phyloP scores from a whole-genome alignment of 2,329 filamentous ascomycete genomes.

The Penicillium sp. region DNA sequence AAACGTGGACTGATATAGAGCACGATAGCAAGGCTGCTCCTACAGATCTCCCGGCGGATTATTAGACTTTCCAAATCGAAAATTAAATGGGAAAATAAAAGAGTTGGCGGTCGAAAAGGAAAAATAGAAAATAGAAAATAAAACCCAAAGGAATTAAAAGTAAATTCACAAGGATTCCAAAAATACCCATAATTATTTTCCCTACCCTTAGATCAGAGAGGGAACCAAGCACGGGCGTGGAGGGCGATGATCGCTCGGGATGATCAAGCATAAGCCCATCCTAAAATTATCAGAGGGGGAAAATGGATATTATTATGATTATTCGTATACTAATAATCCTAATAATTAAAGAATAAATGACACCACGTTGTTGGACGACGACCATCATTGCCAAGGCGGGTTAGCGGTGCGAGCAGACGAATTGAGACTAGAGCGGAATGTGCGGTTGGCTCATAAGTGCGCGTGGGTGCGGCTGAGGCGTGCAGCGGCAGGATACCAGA shows the following conservation, averaged over 20 bases:
- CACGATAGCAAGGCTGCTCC: constrained; percentile 18
- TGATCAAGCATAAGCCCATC: constrained; percentile 26
- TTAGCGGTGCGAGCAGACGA: constrained; percentile 4
- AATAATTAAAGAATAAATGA: background rate
- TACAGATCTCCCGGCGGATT: constrained; percentile 27
- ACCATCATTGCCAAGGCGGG: constrained; percentile 2
- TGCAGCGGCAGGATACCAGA: background rate
- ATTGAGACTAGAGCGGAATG: background rate
- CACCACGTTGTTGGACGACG: constrained; percentile 4
- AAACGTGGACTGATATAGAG: constrained; percentile 30
- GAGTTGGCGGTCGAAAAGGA: constrained; percentile 1
- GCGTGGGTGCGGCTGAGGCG: constrained; percentile 11
- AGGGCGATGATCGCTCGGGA: constrained; percentile 29
- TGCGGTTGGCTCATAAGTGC: background rate
- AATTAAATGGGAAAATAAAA: background rate
- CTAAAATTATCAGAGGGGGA: constrained; percentile 19
- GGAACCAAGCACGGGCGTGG: constrained; percentile 25
- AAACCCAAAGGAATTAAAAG: constrained; percentile 8
- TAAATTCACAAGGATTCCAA: constrained; percentile 8
- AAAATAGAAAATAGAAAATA: background rate
- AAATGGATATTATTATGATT: background rate
- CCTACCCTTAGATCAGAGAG: constrained; percentile 24
- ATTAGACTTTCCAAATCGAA: constrained; percentile 25
- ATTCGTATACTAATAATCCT: background rate
- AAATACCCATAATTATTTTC: constrained; percentile 18